Evolutionary conservation across 805 yeast genomes (phyloP), one percentile per base, ranked within the genome.

Genomic region (Suhomyces sp.): DNA sequence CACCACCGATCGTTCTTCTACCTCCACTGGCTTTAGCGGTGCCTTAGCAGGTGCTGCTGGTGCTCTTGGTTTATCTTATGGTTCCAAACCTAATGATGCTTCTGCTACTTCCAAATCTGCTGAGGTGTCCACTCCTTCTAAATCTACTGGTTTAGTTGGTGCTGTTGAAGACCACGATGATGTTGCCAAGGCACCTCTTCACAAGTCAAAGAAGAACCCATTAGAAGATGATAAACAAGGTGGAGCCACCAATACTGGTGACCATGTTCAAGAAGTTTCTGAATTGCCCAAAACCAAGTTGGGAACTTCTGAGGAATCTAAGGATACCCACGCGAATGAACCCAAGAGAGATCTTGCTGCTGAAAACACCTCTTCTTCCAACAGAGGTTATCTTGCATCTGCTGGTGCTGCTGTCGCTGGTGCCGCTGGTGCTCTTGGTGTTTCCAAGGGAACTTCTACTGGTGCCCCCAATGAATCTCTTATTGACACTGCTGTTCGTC

Each of bases 401-500:
- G 42, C 46, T 19, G 42, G 51, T 5, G 51, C 53, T 7, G 52
- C 51, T 3, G 39, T 42, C 8, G 47, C 50, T 5, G 44, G 45
- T n/a, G 50, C 51, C 6, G 52, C 52, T 6, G 50, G 44, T 6
- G 47, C 48, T 4, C 44, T 33, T 22, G 53, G 56, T 5, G 33
- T 16, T 10, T 14, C 20, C 12, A 23, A 22, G 12, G 15, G 18
- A 15, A 19, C 19, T 6, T 28, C 21, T 6, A 22, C 28, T 22
- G 31, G 31, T 8, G 25, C 31, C 11, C 31, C 24, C 23, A 44
- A 40, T 16, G 47, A 50, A 15, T 47, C 53, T 6, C 43, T 54
- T 35, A 49, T 53, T 15, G 52, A 33, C 9, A 42, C 46, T 12
- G 57, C 54, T 6, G 57, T 45, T 25, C 35, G 38, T 13, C 24